Evolutionary conservation across 331 rosid species (phyloP).

Genomic region (Arachis monticola): DNA sequence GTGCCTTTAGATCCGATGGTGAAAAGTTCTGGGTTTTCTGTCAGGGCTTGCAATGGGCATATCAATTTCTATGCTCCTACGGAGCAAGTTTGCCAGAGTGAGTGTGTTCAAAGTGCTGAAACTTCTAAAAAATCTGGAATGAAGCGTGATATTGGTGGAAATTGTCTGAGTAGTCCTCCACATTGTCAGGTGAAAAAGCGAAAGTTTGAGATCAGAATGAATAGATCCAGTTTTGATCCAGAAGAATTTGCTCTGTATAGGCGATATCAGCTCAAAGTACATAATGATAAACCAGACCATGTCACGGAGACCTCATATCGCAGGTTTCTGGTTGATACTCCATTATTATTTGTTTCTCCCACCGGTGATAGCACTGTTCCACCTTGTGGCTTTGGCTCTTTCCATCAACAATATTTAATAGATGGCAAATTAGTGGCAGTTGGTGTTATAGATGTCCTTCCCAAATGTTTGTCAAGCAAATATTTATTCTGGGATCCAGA

Average conservation of each 20-base stretch:
- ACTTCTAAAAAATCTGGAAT: conserved; percentile 46
- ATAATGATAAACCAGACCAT: conserved; percentile 71
- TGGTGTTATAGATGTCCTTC: conserved; percentile 94
- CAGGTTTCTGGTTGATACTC: conserved; percentile 82
- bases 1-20: conserved; percentile 49
- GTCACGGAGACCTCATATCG: conserved; percentile 70
- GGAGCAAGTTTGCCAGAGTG: conserved; percentile 46
- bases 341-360: conserved; percentile 66
- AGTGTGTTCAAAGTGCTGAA: conserved; percentile 46
- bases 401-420: conserved; percentile 90
- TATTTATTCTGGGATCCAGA: conserved; percentile 98
- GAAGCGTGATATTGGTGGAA: conserved; percentile 43
- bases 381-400: conserved; percentile 97
- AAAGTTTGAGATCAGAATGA: conserved; percentile 74
- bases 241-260: conserved; percentile 74
- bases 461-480: conserved; percentile 91
- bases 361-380: conserved; percentile 76
- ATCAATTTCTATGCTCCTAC: conserved; percentile 73
- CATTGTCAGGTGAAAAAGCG: conserved; percentile 50
- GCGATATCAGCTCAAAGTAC: conserved; percentile 80
- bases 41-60: conserved; percentile 89
- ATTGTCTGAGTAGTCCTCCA: conserved; percentile 43
- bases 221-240: conserved; percentile 79
- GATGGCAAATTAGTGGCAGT: conserved; percentile 88
- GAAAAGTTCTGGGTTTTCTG: conserved; percentile 52